phyloP scores from a whole-genome alignment of 1,284 basidiomycete genomes.

The Acaromyces ingoldii region DNA sequence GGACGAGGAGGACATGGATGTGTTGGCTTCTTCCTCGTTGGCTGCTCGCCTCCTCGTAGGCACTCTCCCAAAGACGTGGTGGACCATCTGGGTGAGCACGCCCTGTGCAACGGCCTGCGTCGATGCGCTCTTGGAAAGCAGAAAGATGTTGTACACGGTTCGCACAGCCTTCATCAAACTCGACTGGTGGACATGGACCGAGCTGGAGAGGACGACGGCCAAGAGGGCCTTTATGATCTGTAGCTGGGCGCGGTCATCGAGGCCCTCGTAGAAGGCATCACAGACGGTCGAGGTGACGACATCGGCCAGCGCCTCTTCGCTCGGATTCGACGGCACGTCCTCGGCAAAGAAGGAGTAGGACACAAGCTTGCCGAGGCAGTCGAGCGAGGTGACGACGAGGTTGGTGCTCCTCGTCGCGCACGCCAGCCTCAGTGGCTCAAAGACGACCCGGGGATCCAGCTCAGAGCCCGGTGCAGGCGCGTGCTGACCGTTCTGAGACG shows the following conservation, averaged over 20 bases:
- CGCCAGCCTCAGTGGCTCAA: slow-evolving; percentile 47
- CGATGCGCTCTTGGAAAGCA: slow-evolving; percentile 41
- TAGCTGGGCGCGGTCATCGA: slow-evolving; percentile 40
- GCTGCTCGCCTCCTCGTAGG: slow-evolving; percentile 10
- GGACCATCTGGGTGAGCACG: slow-evolving; percentile 47
- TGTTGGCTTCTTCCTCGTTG: no score
- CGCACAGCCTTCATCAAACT: slow-evolving; percentile 53
- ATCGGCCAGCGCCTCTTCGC: slow-evolving; percentile 38
- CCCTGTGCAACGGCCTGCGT: slow-evolving; percentile 50
- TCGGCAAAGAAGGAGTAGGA: slow-evolving; percentile 50
- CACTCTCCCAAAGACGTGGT: slow-evolving; percentile 47
- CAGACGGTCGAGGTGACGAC: slow-evolving; percentile 50
- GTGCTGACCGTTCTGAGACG: neutral
- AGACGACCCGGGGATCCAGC: slow-evolving; percentile 46
- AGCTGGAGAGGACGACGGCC: slow-evolving; percentile 42
- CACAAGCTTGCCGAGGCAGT: slow-evolving; percentile 50
- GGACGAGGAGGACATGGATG: no score
- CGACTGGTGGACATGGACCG: slow-evolving; percentile 46
- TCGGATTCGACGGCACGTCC: slow-evolving; percentile 21
- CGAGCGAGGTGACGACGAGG: slow-evolving; percentile 41
- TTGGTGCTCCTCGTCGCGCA: slow-evolving; percentile 40
- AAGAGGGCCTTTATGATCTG: slow-evolving; percentile 52
- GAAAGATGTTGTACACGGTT: slow-evolving; percentile 51
- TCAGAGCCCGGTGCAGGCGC: slow-evolving; percentile 18
- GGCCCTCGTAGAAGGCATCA: slow-evolving; percentile 40